Conservation (phyloP, 306 rosid species). For the Glycine soja region DNA sequence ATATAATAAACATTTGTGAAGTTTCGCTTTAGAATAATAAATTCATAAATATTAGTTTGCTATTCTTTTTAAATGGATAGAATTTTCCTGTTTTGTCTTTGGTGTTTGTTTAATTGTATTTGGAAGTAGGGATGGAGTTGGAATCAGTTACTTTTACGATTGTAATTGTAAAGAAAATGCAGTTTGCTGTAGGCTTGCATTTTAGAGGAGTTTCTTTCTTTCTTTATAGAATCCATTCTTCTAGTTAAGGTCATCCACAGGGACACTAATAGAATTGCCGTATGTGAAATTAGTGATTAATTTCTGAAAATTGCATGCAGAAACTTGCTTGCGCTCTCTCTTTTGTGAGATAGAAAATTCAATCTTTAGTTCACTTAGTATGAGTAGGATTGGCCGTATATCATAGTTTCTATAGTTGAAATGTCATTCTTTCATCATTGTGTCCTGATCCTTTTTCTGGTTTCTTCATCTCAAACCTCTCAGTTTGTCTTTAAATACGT, state of each 20-base stretch:
- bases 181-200: neutral
- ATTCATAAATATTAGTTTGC: neutral
- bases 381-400: neutral
- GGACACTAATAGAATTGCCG: slow-evolving; percentile 3
- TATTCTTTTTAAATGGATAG: neutral
- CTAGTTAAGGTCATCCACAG: neutral
- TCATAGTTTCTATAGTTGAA: neutral
- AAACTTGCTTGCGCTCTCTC: slow-evolving; percentile 20
- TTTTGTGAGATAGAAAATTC: neutral
- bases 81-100: slow-evolving; percentile 20
- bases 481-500: neutral
- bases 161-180: neutral
- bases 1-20: slow-evolving; percentile 27
- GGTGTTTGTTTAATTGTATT: neutral
- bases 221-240: neutral
- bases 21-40: neutral
- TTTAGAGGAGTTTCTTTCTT: neutral
- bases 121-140: slow-evolving; percentile 1
- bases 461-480: slow-evolving; percentile 20
- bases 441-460: neutral
- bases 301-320: slow-evolving; percentile 7
- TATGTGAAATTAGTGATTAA: neutral
- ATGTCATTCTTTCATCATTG: slow-evolving; percentile 1
- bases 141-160: slow-evolving; percentile 10
- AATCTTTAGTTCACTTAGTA: neutral